These are phyloP conservation scores for Garcia nutans DNA, from an alignment of 345 rosid genomes.

Conservation along the genomic window DNA sequence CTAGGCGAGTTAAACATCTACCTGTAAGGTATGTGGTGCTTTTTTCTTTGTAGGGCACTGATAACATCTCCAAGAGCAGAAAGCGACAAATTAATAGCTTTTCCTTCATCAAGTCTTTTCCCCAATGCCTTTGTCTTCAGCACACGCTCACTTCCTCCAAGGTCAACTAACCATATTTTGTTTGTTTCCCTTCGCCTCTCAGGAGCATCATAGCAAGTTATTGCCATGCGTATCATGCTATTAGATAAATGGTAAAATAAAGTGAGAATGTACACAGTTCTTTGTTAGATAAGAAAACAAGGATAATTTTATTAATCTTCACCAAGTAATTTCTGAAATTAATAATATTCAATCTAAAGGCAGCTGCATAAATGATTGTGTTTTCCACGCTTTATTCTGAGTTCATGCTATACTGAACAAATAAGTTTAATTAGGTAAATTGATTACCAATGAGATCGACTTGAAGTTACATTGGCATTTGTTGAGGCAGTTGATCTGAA, in stretches of 20 bases:
- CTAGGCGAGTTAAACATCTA: slow-evolving; percentile 22
- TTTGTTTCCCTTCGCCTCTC: slow-evolving; percentile 67
- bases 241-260: slow-evolving; percentile 7
- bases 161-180: slow-evolving; percentile 77
- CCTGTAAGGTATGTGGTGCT: slow-evolving; percentile 71
- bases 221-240: slow-evolving; percentile 69
- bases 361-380: not conserved
- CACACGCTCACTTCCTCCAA: slow-evolving; percentile 89
- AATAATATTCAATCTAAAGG: not conserved
- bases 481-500: slow-evolving; percentile 79
- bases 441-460: slow-evolving; percentile 83
- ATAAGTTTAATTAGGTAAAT: slow-evolving; percentile 1
- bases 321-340: slow-evolving; percentile 4
- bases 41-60: slow-evolving; percentile 67
- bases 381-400: not conserved
- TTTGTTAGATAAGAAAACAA: not conserved
- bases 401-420: not conserved
- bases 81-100: slow-evolving; percentile 80
- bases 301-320: not conserved
- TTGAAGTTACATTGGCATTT: slow-evolving; percentile 64
- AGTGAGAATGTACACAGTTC: not conserved
- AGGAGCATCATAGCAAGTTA: slow-evolving; percentile 52
- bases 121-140: slow-evolving; percentile 78
- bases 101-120: slow-evolving; percentile 85
- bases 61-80: slow-evolving; percentile 85